Evolutionary conservation across 2,329 filamentous ascomycete genomes (phyloP), one percentile per base, ranked within the genome.

Genomic region (Sporothrix sp.): DNA sequence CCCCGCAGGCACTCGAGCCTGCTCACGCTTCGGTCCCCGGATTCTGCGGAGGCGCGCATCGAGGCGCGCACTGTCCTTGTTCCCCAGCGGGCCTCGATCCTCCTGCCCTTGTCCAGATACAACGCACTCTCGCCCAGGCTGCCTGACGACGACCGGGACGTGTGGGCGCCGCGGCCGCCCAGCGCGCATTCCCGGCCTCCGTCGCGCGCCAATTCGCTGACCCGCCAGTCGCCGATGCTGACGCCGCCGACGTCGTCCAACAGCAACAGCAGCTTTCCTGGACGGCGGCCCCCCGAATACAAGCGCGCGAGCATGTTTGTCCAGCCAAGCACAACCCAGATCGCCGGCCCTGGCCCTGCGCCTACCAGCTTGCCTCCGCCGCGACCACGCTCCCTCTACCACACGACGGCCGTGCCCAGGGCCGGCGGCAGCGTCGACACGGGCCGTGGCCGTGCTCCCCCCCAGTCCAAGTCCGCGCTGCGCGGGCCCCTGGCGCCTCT

Each of bases 281-380:
- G 18, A 18, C 37, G 32, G 39, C 53, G 47, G 25, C 21, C 38
- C 7, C 14, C 10, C 7, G 23, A 51, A 42, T 51, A 62, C 30
- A 61, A 59, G 49, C 56, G 59, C 18, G 50, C 58, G 18, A 62
- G 59, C 50, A 58, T 61, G 40, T 58, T 58, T 37, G 52, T 60
- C 56, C 36, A 53, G 54, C 20, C 54, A 48, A 48, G 49, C 16
- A 25, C 20, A 18, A 38, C n/a, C 23, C 27, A 11, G 30, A 13
- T 13, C 10, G 6, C n/a, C 13, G 20, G 30, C 9, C 7, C 18
- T 9, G 33, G 32, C n/a, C n/a, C n/a, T n/a, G n/a, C n/a, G n/a
- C n/a, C n/a, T n/a, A n/a, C n/a, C 2, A 14, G 21, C 23, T 10
- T 27, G 7, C 30, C 37, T 4, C 28, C 23, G 27, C 25, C 30